phyloP scores from a whole-genome alignment of 352 stramenopile genomes.

The Globisporangium okanoganense region DNA sequence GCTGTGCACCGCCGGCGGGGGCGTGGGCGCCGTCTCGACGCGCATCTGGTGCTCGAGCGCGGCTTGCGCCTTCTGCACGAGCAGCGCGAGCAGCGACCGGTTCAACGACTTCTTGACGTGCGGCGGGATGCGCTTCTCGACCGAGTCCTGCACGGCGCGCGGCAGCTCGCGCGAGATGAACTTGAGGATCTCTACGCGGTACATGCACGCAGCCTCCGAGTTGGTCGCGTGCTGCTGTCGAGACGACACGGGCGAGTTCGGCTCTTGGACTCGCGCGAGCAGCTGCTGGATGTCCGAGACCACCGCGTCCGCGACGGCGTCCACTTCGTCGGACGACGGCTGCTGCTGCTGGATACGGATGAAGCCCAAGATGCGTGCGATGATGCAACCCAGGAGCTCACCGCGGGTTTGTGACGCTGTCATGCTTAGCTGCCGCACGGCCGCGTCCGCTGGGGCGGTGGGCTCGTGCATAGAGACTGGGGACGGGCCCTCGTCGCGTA shows the following conservation, averaged over 20 bases:
- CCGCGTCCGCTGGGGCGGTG: constrained; percentile 30
- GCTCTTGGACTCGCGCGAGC: constrained; percentile 47
- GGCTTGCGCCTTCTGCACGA: constrained; percentile 76
- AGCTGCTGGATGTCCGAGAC: constrained; percentile 61
- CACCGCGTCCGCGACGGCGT: constrained; percentile 47
- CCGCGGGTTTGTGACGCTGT: constrained; percentile 54
- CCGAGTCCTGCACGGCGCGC: constrained; percentile 63
- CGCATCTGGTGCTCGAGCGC: constrained; percentile 73
- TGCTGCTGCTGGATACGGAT: constrained; percentile 49
- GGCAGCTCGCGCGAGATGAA: constrained; percentile 76
- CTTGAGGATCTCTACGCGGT: constrained; percentile 83
- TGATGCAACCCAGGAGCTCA: constrained; percentile 65
- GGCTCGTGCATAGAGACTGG: neutral
- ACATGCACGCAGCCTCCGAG: constrained; percentile 73
- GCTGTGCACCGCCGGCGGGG: neutral
- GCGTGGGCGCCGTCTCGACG: constrained; percentile 35
- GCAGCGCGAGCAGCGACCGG: constrained; percentile 61
- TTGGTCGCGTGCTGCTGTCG: constrained; percentile 19
- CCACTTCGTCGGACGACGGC: constrained; percentile 21
- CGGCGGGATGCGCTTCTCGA: constrained; percentile 58
- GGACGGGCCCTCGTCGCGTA: neutral
- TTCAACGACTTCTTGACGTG: constrained; percentile 62
- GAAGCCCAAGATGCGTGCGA: constrained; percentile 59
- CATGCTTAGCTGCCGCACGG: constrained; percentile 59
- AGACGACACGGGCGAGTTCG: constrained; percentile 10